Base-by-base conservation (phyloP, 164 flowering plant genomes). In the Umbilicus rupestris region DNA sequence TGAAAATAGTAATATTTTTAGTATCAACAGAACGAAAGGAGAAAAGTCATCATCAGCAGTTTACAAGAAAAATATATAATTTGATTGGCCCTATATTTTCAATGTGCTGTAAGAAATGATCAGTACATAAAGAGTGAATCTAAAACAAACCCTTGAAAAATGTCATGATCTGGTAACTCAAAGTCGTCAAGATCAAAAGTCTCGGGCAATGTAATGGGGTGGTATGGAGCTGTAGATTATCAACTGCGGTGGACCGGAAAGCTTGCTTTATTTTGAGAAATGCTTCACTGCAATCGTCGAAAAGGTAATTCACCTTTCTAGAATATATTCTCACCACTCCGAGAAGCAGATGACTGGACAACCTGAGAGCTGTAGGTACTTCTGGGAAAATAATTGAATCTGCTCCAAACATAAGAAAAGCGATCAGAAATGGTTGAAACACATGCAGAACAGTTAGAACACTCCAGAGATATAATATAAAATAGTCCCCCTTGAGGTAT, bases 311-410 rank as follows among this genome's bases (percentile, higher is more conserved):
- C 75, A 95, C 99, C 85, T 95, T 91, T 75, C 88, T 81, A 68
- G 96, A 88, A 74, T 95, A 95, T 78, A 95, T 95, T 76, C 97
- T 85, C 85, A 95, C 99, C 76, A 95, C 99, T 19, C 99, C 99
- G 75, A 95, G 96, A 64, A 95, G 81, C 65, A 95, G 96, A 82
- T 92, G 99, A 74, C 99, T 92, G 70, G 99, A 92, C 74, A 95
- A 80, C 31, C 99, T 84, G 31, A 94, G 87, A 62, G 99, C 99
- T 70, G 92, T 94, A 5, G 99, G 99, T 29, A 87, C 92, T 39
- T 94, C 97, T 29, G 99, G 99, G 70, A 80, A 91, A 59, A 94
- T 86, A 71, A 94, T 94, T 1, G 97, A 91, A 70, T 94, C 99
- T 94, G 96, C 67, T 22, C 29, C 64, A 44, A 45, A 39, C 10